Evolutionary conservation across 2,329 filamentous ascomycete genomes (phyloP), one percentile per base, ranked within the genome.

Genomic region (Thelonectria blattea): DNA sequence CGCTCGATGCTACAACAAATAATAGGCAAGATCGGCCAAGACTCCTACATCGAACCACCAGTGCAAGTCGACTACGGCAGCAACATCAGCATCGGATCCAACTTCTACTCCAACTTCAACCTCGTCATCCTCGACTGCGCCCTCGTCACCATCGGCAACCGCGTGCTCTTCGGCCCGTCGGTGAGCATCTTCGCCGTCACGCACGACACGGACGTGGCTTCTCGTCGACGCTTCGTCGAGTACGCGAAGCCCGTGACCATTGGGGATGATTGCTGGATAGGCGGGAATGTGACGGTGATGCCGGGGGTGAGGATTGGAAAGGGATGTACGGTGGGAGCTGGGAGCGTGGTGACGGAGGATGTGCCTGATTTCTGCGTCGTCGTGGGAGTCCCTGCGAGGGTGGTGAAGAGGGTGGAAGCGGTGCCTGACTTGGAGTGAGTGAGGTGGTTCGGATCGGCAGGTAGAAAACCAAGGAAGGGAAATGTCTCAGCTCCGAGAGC

Each of bases 71-170:
- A 90, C 72, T 89, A 90, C 62, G 88, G 87, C 2, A 85, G 84
- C 71, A 90, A 89, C 67, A 83, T 89, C 62, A 79, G 76, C 17
- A 76, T 89, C 5, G 87, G 87, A 12, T 77, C 83, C 34, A 76
- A 80, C 10, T 87, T 88, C 69, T 91, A 88, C 68, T 79, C 85
- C 32, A 87, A 86, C 60, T 75, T 74, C 61, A 72, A 72, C 65
- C 72, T 82, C 56, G 85, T 86, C 4, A 88, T 92, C 64, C 77
- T 92, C n/a, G 91, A 93, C 72, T 91, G 87, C 37, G 89, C 85
- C 67, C 77, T 85, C 7, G 87, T 93, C 52, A 78, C 71, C 4
- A 89, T 93, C 50, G 91, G 91, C 1, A 81, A 88, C 32, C 83
- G 90, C 32, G 90, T 90, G 3, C 75, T 91, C 63, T 81, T 92